Conservation (phyloP, 179 eudicot species). For the Monotropa hypopitys region DNA sequence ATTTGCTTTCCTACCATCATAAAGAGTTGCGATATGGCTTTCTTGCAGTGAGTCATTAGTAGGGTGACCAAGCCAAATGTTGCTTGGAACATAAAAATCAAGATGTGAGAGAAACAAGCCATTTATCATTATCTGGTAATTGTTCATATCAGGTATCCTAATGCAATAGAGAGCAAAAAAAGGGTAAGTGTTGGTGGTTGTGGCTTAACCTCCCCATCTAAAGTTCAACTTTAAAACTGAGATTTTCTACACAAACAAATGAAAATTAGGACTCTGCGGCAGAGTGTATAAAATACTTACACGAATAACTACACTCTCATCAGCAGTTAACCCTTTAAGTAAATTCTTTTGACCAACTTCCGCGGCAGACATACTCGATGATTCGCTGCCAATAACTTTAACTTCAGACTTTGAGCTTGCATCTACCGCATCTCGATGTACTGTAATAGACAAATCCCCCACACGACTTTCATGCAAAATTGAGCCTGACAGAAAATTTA, state of each 20-base stretch:
- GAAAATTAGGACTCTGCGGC: neutral
- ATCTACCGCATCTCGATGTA: slow-evolving; percentile 52
- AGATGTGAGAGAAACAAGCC: neutral
- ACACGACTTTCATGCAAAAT: slow-evolving; percentile 45
- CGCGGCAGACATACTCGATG: slow-evolving; percentile 24
- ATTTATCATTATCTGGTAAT: neutral
- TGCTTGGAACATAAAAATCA: neutral
- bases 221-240: neutral
- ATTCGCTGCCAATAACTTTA: slow-evolving; percentile 29
- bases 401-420: slow-evolving; percentile 45
- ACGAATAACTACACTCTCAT: slow-evolving; percentile 87
- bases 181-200: neutral
- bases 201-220: neutral
- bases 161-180: neutral
- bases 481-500: slow-evolving; percentile 24
- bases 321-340: slow-evolving; percentile 89
- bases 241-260: neutral
- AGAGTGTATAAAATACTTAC: slow-evolving; percentile 28
- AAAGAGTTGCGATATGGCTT: neutral
- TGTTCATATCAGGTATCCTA: neutral
- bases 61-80: neutral
- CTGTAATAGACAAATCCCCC: slow-evolving; percentile 68
- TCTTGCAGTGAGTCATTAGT: neutral
- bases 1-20: neutral
- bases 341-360: slow-evolving; percentile 49